Evolutionary conservation across 2,329 filamentous ascomycete genomes (phyloP), one percentile per base, ranked within the genome.

Genomic region (Hymenoscyphus fructigenus): DNA sequence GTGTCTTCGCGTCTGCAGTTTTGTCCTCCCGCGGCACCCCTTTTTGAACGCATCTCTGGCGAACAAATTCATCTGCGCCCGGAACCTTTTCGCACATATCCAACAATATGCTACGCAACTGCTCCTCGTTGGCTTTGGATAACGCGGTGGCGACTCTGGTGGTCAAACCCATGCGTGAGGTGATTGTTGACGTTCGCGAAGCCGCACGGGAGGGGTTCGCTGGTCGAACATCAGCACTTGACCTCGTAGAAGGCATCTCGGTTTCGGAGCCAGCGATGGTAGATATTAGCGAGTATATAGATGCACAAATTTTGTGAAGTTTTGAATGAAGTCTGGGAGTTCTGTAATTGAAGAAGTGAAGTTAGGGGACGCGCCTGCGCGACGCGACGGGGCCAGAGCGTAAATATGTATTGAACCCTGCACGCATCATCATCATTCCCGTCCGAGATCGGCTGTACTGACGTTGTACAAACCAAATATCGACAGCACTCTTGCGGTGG

Each of bases 141-240:
- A 50, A 50, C 7, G 44, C 44, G 44, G 44, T 50, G n/a, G 44
- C n/a, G n/a, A 50, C 44, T 50, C 44, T 50, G n/a, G 44, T 50
- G 20, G 44, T 50, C 12, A 50, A 50, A 20, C 44, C 44, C n/a
- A 50, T 20, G 44, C 44, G 44, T 3, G 44, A 20, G n/a, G 44
- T 20, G 9, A 50, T 23, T 26, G 44, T 23, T 50, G 44, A 50
- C 44, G 44, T 23, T 50, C 44, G n/a, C 9, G 44, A 50, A 23
- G 20, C n/a, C 5, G 44, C 44, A 12, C 20, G 34, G 2, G 34
- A 36, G 34, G 34, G n/a, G 44, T 23, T 50, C 20, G 44, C n/a
- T 15, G 44, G 44, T 23, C 20, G 44, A 9, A 36, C 10, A 36
- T 36, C 34, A 15, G 34, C 34, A 10, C 44, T 50, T 20, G 44